phyloP scores from a whole-genome alignment of 257 asterid species.

The Thymus mandschuricus region DNA sequence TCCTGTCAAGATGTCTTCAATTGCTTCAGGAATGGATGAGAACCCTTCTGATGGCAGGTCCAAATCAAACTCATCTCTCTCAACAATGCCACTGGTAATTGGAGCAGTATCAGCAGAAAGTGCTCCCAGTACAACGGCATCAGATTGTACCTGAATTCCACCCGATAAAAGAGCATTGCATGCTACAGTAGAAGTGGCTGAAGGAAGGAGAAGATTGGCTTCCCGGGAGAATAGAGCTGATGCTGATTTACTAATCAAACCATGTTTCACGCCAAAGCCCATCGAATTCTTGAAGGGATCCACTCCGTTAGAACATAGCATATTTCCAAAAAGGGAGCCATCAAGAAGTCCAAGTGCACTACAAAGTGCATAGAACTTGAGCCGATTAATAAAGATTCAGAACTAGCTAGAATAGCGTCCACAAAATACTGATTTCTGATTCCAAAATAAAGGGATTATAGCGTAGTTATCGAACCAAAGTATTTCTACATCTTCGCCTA shows the following conservation, averaged over 20 bases:
- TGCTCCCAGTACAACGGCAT: slow-evolving; percentile 53
- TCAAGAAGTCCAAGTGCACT: slow-evolving; percentile 30
- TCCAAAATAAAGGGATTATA: neutral
- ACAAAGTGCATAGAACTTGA: neutral
- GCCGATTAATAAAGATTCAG: neutral
- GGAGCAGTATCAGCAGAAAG: slow-evolving; percentile 68
- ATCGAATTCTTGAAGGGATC: slow-evolving; percentile 41
- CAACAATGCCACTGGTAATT: slow-evolving; percentile 53
- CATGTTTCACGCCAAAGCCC: slow-evolving; percentile 40
- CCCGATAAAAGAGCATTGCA: slow-evolving; percentile 42
- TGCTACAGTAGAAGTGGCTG: slow-evolving; percentile 34
- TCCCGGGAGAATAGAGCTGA: slow-evolving; percentile 24
- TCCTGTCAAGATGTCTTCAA: slow-evolving; percentile 80
- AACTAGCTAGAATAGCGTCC: neutral
- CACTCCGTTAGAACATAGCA: slow-evolving; percentile 29
- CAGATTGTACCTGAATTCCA: slow-evolving; percentile 59
- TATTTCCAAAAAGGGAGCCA: slow-evolving; percentile 24
- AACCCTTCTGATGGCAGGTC: slow-evolving; percentile 81
- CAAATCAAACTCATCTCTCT: slow-evolving; percentile 63
- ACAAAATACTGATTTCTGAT: neutral
- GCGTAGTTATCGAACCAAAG: neutral
- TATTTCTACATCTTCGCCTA: neutral
- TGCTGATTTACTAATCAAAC: slow-evolving; percentile 37
- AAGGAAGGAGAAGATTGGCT: slow-evolving; percentile 37
- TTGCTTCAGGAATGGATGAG: slow-evolving; percentile 79